Conservation (phyloP, 208 protist species). For the Wallacemonas sp. region DNA sequence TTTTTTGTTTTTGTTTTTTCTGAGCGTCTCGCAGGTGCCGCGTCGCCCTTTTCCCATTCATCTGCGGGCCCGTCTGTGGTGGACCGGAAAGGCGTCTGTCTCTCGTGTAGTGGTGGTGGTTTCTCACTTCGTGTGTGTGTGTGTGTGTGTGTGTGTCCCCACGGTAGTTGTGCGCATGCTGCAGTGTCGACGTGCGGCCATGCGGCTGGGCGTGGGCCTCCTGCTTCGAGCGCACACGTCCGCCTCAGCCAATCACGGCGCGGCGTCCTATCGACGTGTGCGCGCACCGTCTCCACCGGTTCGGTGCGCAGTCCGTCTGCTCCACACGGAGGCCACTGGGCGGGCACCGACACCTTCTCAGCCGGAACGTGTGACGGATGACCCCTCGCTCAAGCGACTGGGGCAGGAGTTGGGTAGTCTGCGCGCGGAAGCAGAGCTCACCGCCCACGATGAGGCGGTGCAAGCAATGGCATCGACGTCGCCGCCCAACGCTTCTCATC, state of each 20-base stretch:
- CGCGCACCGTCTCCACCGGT: too few species aligned
- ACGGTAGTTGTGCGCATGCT: neutral
- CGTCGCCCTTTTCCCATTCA: neutral
- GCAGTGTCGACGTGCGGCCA: neutral
- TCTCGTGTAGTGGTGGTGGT: neutral
- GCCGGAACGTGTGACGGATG: too few species aligned
- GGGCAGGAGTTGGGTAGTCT: conserved; percentile 14
- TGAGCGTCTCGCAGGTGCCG: neutral
- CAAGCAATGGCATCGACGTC: neutral
- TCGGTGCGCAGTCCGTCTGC: too few species aligned
- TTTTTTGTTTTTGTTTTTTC: conserved; percentile 6
- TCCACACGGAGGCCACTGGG: too few species aligned
- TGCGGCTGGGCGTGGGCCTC: too few species aligned
- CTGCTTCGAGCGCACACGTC: too few species aligned
- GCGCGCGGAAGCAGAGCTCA: conserved; percentile 17
- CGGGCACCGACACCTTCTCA: too few species aligned
- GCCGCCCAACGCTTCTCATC: neutral
- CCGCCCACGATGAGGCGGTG: neutral
- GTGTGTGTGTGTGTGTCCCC: neutral
- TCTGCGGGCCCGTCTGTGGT: neutral
- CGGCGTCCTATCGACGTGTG: too few species aligned
- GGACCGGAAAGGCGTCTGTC: neutral
- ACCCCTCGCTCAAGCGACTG: neutral
- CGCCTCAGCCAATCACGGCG: too few species aligned
- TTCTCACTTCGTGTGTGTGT: neutral